Evolutionary conservation across 306 rosid genomes (phyloP), one percentile per base, ranked within the genome.

Genomic region (Rubus parviflorus): DNA sequence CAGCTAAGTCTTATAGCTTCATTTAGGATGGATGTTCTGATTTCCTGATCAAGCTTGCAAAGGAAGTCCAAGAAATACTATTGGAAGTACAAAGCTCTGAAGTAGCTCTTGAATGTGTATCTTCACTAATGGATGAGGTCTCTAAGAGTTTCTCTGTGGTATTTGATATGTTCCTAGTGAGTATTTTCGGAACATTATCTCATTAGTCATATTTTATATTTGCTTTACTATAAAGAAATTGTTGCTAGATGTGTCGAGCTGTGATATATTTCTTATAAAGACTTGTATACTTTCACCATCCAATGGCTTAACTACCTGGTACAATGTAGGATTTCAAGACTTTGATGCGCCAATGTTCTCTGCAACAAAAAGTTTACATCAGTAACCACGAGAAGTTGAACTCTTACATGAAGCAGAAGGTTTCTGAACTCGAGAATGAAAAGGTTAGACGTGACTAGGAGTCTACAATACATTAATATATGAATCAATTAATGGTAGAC

Each of bases 81-180:
- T 83, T 72, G 25, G 98, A 89, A 86, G 87, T 90, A 71, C 86
- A 84, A 81, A 86, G 75, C 79, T 86, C 96, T 64, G 82, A 86
- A 84, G 83, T 85, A 74, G 85, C 75, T 22, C 83, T 83, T 78
- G 79, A 81, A 35, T 80, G 83, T 86, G 87, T 81, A 75, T 77
- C 80, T 51, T 84, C 81, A 62, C 82, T 91, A 73, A 60, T 84
- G 68, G 96, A 90, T 47, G 98, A 89, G n/a, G 83, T 81, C 42
- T 80, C 82, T 46, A 79, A 80, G 86, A 86, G 84, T 78, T 91
- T 85, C 79, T 81, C 89, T 72, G 67, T 83, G 62, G 77, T 90
- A 68, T 74, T 41, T 79, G 86, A 91, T 46, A 61, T 47, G 49
- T 75, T 94, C 87, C 82, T 69, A 58, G 98, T 91, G 84, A 89